Conservation (phyloP, 208 protist species). For the Leishmania lainsoni region DNA sequence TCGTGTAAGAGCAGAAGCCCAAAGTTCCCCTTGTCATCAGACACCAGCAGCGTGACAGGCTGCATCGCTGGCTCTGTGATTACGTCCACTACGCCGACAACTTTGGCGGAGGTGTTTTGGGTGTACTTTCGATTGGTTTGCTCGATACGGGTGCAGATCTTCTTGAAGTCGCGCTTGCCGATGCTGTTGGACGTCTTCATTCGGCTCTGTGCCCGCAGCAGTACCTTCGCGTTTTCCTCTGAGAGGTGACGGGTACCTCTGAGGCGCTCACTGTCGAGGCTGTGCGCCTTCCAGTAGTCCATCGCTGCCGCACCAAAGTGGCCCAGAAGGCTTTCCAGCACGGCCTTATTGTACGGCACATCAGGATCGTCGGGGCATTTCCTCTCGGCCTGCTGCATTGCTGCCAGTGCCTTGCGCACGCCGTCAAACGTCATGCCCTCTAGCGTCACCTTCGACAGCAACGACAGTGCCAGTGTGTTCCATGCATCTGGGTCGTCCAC, state of each 20-base stretch:
- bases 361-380: conserved; percentile 62
- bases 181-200: conserved; percentile 53
- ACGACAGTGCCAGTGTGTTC: conserved; percentile 68
- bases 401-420: conserved; percentile 45
- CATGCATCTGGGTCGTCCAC: conserved; percentile 63
- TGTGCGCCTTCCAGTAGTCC: conserved; percentile 53
- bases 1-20: conserved; percentile 68
- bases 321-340: conserved; percentile 73
- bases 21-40: conserved; percentile 50
- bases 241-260: conserved; percentile 46
- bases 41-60: conserved; percentile 57
- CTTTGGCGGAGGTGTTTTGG: conserved; percentile 17
- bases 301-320: conserved; percentile 62
- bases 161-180: conserved; percentile 60
- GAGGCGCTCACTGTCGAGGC: conserved; percentile 61
- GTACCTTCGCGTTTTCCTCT: conserved; percentile 52
- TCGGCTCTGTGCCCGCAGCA: conserved; percentile 43
- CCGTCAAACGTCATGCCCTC: conserved; percentile 55
- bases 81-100: conserved; percentile 66
- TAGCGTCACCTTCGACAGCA: conserved; percentile 64
- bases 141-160: conserved; percentile 43
- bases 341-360: conserved; percentile 80
- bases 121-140: conserved; percentile 50
- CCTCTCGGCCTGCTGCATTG: conserved; percentile 66
- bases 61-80: conserved; percentile 71